Base-by-base conservation (phyloP, 352 stramenopile species). In the Elongisporangium senticosum region DNA sequence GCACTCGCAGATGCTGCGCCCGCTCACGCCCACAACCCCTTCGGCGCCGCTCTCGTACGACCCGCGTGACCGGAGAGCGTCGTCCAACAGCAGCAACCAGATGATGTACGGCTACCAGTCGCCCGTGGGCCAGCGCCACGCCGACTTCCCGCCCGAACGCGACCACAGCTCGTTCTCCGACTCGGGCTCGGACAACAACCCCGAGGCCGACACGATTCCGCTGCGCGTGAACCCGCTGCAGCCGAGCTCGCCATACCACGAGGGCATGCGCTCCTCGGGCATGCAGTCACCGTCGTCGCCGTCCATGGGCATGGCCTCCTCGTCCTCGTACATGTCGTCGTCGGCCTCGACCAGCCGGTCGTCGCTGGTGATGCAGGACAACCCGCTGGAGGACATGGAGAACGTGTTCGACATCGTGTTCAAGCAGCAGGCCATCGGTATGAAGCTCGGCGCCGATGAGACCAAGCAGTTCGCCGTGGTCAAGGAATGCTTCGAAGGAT, bases 391-490 rank as follows among this genome's bases (percentile, higher is more conserved):
- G 43, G 72, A 75, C 20, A 81, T 93, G 65, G 77, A 91, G 22
- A 84, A 83, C 49, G 74, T 92, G 13, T 93, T 93, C 49, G 83
- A 93, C 58, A 84, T 93, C 63, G 83, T 93, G 37, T 93, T 93
- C 70, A 90, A 89, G 66, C 81, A 93, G 65, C 83, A 91, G 53
- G 67, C 82, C 20, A 91, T 93, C 62, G 83, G 83, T 7, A 84
- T 93, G 76, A 91, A 91, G 62, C 79, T 93, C 33, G 81, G 77
- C 8, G 67, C 75, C 3, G 84, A 93, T 57, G 79, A 89, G 28
- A 71, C 58, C 22, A 79, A 76, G 62, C 82, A 84, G 63, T 93
- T 87, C 37, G 82, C 83, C 0, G 77, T 92, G 55, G 84, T 94
- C 10, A 90, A 90, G 52, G 84, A 94, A 63, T 94, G 84, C 40